phyloP scores from a whole-genome alignment of 257 asterid species.

The Plantago elongata region DNA sequence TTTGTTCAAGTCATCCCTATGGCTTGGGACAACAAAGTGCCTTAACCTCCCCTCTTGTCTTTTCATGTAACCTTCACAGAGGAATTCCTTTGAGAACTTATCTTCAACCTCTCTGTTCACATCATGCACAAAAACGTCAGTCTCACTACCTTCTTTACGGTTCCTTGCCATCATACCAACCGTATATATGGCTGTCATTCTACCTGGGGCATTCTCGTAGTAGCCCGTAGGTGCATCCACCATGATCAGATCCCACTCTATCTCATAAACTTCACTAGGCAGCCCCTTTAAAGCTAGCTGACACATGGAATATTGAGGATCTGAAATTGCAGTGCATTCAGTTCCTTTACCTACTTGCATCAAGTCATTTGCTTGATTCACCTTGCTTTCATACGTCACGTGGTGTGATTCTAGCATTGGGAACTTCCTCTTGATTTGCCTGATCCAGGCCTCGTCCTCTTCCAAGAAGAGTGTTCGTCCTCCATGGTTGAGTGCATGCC shows the following conservation, averaged over 20 bases:
- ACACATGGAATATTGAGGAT: constrained; percentile 71
- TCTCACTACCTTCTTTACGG: constrained; percentile 33
- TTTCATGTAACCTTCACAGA: constrained; percentile 77
- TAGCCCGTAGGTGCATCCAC: constrained; percentile 92
- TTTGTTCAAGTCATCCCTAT: constrained; percentile 40
- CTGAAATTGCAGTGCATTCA: constrained; percentile 54
- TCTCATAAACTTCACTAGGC: constrained; percentile 55
- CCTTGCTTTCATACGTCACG: constrained; percentile 55
- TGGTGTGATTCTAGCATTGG: constrained; percentile 73
- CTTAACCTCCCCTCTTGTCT: constrained; percentile 75
- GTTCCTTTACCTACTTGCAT: constrained; percentile 64
- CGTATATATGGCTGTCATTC: constrained; percentile 85
- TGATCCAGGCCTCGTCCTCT: constrained; percentile 76
- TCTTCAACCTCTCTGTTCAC: constrained; percentile 85
- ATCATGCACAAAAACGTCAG: constrained; percentile 84
- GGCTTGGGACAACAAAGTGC: constrained; percentile 71
- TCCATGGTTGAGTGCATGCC: constrained; percentile 77
- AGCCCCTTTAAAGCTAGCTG: constrained; percentile 64
- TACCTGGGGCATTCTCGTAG: constrained; percentile 80
- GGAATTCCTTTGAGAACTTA: constrained; percentile 53
- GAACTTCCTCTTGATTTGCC: constrained; percentile 54
- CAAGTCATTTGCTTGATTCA: constrained; percentile 50
- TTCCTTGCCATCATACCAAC: constrained; percentile 96
- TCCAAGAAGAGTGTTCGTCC: constrained; percentile 78
- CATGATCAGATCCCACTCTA: constrained; percentile 80